These are phyloP conservation scores for Magnaporthiopsis rhizophila DNA, from an alignment of 2,329 filamentous ascomycete species.

Conservation along the genomic window DNA sequence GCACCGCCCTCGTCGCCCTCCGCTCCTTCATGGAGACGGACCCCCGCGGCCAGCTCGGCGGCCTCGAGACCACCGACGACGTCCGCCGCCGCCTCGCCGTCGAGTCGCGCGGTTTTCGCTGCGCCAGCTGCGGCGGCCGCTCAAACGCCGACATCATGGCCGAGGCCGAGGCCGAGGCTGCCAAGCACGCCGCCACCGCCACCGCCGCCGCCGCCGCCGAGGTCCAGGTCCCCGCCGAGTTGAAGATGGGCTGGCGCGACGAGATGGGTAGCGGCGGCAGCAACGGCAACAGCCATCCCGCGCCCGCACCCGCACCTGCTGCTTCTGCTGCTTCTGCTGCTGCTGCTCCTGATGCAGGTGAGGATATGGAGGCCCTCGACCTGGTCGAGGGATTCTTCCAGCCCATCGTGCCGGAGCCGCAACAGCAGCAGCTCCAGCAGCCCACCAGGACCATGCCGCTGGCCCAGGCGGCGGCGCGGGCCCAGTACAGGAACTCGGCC, in stretches of 20 bases:
- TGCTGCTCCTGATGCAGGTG: conserved; percentile 6
- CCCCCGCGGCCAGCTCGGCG: conserved; percentile 79
- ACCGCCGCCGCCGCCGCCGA: conserved; percentile 33
- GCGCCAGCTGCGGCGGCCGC: conserved; percentile 62
- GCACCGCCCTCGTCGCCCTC: conserved; percentile 75
- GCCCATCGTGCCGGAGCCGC: conserved; percentile 22
- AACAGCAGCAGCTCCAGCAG: conserved; percentile 16
- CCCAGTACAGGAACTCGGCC: conserved; percentile 17
- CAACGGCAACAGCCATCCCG: too few relatives aligned
- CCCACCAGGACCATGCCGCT: conserved; percentile 25
- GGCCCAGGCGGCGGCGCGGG: conserved; percentile 12
- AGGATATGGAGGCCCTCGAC: conserved; percentile 35
- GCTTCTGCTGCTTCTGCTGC: conserved; percentile 8
- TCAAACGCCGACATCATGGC: conserved; percentile 66
- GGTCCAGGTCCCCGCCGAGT: conserved; percentile 43
- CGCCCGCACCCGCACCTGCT: conserved; percentile 10
- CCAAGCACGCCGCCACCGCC: conserved; percentile 19
- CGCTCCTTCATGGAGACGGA: conserved; percentile 91
- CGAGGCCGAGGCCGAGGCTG: conserved; percentile 56
- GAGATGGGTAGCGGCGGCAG: conserved; percentile 43
- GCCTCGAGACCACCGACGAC: conserved; percentile 65
- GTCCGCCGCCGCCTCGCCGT: conserved; percentile 62
- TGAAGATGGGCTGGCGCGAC: conserved; percentile 65
- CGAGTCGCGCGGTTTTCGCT: conserved; percentile 59
- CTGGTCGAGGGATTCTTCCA: conserved; percentile 51